Base-by-base conservation (phyloP, 1,284 basidiomycete genomes). In the Pseudozyma sp. region DNA sequence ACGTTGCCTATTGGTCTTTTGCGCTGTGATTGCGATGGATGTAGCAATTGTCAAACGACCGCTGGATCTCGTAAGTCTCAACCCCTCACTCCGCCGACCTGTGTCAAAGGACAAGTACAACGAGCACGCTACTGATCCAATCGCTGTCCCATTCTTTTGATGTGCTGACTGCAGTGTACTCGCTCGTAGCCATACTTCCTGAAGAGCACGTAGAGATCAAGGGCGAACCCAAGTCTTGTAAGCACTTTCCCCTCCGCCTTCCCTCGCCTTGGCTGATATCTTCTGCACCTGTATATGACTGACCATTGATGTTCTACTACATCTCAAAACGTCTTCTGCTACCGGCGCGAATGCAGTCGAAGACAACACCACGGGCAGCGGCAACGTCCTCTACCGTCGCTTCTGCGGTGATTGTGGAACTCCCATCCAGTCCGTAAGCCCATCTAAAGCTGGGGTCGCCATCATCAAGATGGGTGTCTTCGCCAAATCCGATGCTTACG, bases 381-480 rank as follows among this genome's bases (percentile, higher is more conserved):
- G 60, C 43, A 58, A 57, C 38, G n/a, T 44, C 36, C 31, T 54
- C 34, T 42, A 21, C 53, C 59, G 70, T 18, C 56, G 36, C 14
- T 72, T 72, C 39, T 72, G 70, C 50, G 25, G 44, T 19, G 38
- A 52, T 7, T 72, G 70, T 50, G 70, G 70, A 11, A 18, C 43
- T 0, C 59, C 64, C 14, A 12, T 67, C 21, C 56, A 62, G 42
- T 57, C 59, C 18, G 45, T 68, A 25, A 19, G 35, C 21, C 52
- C 64, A 36, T 35, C 51, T 5, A 19, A 34, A 9, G 25, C 56
- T 3, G 58, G 65, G 11, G 31, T 39, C 14, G 53, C 65, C 44
- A 58, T 73, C 45, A 47, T 73, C 70, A 73, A 73, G 40, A 59
- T 62, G 53, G 70, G 70, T 13, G 40, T 73, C 4, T 73, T 73